Percentiles rank a stretch among this genome's conserved stretches.
Conservation (phyloP, 2,329 filamentous ascomycete species). For the Colletotrichum sp. region DNA sequence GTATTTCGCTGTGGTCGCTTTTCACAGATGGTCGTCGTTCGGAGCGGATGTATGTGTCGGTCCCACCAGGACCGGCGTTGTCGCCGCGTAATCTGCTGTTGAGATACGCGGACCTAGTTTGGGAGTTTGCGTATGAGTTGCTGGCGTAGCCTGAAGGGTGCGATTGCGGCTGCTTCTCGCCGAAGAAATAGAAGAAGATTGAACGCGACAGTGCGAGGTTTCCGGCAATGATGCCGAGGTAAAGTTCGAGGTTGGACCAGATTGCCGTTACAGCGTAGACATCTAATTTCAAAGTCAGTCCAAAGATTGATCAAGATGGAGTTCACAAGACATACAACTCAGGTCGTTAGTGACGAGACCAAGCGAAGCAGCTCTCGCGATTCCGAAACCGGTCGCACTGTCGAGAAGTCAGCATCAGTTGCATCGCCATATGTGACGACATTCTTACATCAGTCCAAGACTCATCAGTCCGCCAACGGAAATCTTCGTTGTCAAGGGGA, state of each 20-base stretch:
- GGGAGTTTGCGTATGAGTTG: conserved; percentile 7
- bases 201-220: conserved; percentile 29
- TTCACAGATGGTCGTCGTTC: conserved; percentile 6
- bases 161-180: not conserved
- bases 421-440: fast-evolving
- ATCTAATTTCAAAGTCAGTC: conserved; percentile 24
- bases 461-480: conserved; percentile 36
- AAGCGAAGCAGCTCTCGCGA: conserved; percentile 27
- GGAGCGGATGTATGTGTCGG: conserved; percentile 16
- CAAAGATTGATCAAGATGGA: no score
- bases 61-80: not conserved
- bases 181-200: conserved; percentile 27
- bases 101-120: conserved; percentile 9
- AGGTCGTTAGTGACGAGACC: conserved; percentile 26
- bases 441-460: conserved; percentile 29
- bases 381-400: conserved; percentile 30
- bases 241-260: conserved; percentile 42
- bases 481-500: conserved; percentile 33
- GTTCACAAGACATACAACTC: conserved; percentile 23
- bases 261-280: conserved; percentile 38
- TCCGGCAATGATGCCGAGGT: conserved; percentile 40
- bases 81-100: conserved; percentile 19
- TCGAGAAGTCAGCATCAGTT: not conserved
- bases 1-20: conserved; percentile 26
- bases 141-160: not conserved